Base-by-base conservation (phyloP, 2,329 filamentous ascomycete genomes). In the Epichloe aotearoae region DNA sequence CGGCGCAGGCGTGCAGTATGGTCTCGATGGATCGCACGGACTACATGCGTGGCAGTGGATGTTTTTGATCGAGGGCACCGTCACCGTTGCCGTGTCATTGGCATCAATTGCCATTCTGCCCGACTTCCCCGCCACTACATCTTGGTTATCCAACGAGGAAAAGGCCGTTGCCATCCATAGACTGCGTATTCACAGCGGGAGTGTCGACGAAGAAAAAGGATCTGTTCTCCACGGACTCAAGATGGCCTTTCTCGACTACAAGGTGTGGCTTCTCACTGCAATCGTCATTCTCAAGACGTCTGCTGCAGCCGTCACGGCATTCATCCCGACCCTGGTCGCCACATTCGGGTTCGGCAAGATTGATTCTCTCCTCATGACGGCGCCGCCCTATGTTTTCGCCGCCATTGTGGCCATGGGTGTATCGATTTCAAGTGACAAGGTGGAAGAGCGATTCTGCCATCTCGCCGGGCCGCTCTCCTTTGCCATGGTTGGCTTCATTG, bases 401-500 rank as follows among this genome's bases (percentile, higher is more conserved):
- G 74, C 80, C 26, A 73, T 85, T 41, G 78, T 76, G 0, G 77
- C 81, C 2, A 80, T 81, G 56, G 51, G 72, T 39, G 86, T 86
- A 56, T 80, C 83, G 4, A 80, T 78, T 72, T 82, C 86, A 62
- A 82, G 84, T 15, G 84, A 88, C 63, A 75, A 73, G 42, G 84
- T 80, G 0, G 82, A 82, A 23, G 84, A 88, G 64, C 76, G 84
- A 4, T 87, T 81, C 64, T 78, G 77, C 63, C 85, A 88, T 63
- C 75, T 88, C 52, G 72, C 73, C 0, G 51, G 79, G 1, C 83
- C 84, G 0, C 70, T 86, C 8, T 75, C 71, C 52, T 69, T 86
- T 38, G 77, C 78, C 17, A 70, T 87, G 5, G 67, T 68, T 1
- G 77, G 81, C 4, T 88, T 84, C 66, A 82, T 88, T 57, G 72